These are phyloP conservation scores for Dioscorea zingiberensis DNA, from an alignment of 106 monocot species.

Conservation along the genomic window DNA sequence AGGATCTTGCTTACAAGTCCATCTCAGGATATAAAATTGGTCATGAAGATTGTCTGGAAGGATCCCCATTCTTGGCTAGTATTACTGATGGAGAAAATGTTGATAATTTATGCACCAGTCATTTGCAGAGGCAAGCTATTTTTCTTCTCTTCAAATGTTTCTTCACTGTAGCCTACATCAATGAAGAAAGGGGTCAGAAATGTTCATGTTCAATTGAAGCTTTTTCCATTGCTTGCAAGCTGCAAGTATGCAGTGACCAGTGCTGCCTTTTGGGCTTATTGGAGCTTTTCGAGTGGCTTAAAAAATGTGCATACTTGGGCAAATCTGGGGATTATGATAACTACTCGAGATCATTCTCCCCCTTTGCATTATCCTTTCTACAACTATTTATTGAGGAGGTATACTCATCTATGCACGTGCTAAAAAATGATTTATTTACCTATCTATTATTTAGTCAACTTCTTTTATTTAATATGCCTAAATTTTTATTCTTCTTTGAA, in stretches of 20 bases:
- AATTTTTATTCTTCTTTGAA: background rate
- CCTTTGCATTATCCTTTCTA: slow-evolving; percentile 58
- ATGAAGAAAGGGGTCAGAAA: slow-evolving; percentile 17
- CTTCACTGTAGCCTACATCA: slow-evolving; percentile 28
- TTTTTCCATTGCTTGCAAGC: slow-evolving; percentile 8
- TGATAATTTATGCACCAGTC: slow-evolving; percentile 19
- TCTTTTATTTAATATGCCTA: background rate
- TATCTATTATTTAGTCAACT: background rate
- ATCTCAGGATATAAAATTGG: slow-evolving; percentile 24
- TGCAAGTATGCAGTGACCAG: slow-evolving; percentile 17
- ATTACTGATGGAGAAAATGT: slow-evolving; percentile 14
- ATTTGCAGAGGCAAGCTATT: slow-evolving; percentile 63
- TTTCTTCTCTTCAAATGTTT: slow-evolving; percentile 69
- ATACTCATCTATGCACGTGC: background rate
- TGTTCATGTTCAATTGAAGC: slow-evolving; percentile 17
- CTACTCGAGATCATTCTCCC: slow-evolving; percentile 29
- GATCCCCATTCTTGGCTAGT: slow-evolving; percentile 62
- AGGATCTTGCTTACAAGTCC: slow-evolving; percentile 47
- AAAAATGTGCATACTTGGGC: slow-evolving; percentile 19
- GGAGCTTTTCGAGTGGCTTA: slow-evolving; percentile 62
- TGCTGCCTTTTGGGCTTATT: slow-evolving; percentile 23
- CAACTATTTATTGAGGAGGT: slow-evolving; percentile 87
- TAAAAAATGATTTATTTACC: background rate
- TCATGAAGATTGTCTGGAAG: slow-evolving; percentile 42
- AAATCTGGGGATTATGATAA: slow-evolving; percentile 10